Conservation (phyloP, 83 land plant species). For the Picea engelmannii region DNA sequence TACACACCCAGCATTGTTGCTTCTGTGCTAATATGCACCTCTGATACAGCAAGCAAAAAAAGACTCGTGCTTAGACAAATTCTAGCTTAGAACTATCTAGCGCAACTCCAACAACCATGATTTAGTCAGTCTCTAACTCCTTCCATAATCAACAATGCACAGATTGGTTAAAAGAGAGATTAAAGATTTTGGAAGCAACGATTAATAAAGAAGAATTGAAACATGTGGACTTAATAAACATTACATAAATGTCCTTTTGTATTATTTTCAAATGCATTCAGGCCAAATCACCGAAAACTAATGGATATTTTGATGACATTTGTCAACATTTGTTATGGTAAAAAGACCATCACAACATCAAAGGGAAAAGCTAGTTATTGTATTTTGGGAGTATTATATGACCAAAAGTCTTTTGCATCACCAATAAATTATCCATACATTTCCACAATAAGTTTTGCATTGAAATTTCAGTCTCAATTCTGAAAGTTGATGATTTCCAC, state of each 20-base stretch:
- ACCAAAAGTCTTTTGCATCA: neutral
- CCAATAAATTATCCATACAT: too few species aligned
- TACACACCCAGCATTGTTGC: too few species aligned
- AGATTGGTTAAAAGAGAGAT: neutral
- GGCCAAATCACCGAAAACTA: neutral
- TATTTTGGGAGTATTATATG: neutral
- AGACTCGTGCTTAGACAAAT: too few species aligned
- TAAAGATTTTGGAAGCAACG: neutral
- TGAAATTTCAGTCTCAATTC: neutral
- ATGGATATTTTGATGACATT: neutral
- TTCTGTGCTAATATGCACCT: too few species aligned
- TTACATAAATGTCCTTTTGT: neutral
- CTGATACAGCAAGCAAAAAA: too few species aligned
- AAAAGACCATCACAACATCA: neutral
- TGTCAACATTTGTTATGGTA: neutral
- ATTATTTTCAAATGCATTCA: neutral
- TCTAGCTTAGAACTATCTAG: too few species aligned
- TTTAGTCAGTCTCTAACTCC: too few species aligned
- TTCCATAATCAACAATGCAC: neutral
- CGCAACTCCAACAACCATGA: too few species aligned
- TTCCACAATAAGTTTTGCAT: neutral
- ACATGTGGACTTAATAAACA: neutral
- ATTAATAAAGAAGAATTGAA: neutral
- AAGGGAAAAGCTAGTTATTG: neutral
- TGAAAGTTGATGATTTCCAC: neutral